phyloP scores from a whole-genome alignment of 2,329 filamentous ascomycete species.

The Leptodontidium sp. region DNA sequence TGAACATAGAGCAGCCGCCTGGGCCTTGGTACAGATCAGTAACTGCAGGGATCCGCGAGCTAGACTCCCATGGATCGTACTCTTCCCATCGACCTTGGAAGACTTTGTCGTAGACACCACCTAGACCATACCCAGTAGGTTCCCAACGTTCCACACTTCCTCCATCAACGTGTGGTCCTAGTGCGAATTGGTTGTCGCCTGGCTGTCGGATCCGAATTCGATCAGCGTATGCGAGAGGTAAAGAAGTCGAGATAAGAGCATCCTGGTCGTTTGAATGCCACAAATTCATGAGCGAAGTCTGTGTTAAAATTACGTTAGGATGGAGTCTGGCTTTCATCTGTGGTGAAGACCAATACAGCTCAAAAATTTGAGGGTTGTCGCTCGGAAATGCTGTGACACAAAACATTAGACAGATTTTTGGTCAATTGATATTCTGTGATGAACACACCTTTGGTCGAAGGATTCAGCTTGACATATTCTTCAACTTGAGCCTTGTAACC shows the following conservation, averaged over 20 bases:
- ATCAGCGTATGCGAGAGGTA: slow-evolving; percentile 74
- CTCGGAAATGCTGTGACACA: slow-evolving; percentile 65
- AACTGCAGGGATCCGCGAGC: slow-evolving; percentile 70
- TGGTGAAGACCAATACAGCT: slow-evolving; percentile 77
- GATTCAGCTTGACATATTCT: slow-evolving; percentile 71
- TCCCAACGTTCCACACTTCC: slow-evolving; percentile 82
- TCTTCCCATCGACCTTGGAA: slow-evolving; percentile 80
- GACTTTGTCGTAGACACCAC: slow-evolving; percentile 76
- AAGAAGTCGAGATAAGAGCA: slow-evolving; percentile 56
- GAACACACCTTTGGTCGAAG: slow-evolving; percentile 55
- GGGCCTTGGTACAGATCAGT: slow-evolving; percentile 83
- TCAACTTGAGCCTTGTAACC: slow-evolving; percentile 70
- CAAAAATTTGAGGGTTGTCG: slow-evolving; percentile 74
- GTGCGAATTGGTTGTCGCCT: slow-evolving; percentile 73
- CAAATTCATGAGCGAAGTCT: slow-evolving; percentile 66
- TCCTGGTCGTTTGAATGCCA: slow-evolving; percentile 60
- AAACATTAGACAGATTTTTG: neutral
- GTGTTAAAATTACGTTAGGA: slow-evolving; percentile 67
- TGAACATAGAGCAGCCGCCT: slow-evolving; percentile 84
- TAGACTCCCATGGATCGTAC: slow-evolving; percentile 84
- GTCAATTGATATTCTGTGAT: neutral
- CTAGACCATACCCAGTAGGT: slow-evolving; percentile 68
- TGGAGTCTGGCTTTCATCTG: slow-evolving; percentile 75
- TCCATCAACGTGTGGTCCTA: slow-evolving; percentile 78
- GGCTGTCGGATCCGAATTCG: slow-evolving; percentile 70